Evolutionary conservation across 1,139 yeast species (phyloP).

Genomic region (Magnusiomyces sp.): DNA sequence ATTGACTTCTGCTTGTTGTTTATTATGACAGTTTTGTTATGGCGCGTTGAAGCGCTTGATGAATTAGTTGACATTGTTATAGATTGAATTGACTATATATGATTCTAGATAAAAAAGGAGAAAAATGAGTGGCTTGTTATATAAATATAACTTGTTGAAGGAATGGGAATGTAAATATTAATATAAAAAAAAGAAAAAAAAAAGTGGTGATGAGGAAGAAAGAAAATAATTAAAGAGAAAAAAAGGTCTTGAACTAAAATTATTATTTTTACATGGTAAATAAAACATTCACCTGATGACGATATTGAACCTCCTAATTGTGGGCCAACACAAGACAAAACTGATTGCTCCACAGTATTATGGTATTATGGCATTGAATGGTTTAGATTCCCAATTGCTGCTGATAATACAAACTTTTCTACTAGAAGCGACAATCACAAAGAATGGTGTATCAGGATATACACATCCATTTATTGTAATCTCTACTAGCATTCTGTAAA

Average conservation of each 20-base stretch:
- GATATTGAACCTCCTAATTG: no score
- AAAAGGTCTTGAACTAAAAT: neutral
- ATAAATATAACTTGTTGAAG: neutral
- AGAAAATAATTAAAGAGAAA: neutral
- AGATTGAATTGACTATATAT: neutral
- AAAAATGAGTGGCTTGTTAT: neutral
- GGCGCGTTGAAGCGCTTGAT: slow-evolving; percentile 8
- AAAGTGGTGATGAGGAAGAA: neutral
- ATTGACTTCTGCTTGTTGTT: slow-evolving; percentile 11
- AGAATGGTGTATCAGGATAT: no score
- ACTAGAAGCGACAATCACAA: no score
- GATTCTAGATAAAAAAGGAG: neutral
- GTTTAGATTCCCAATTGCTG: no score
- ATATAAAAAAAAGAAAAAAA: slow-evolving; percentile 2
- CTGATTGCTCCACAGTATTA: no score
- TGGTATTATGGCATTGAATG: no score
- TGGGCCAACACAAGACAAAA: no score
- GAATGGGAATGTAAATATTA: neutral
- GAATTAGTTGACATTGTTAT: neutral
- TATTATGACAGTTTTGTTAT: slow-evolving; percentile 10
- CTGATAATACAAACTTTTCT: no score
- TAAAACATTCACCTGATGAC: no score
- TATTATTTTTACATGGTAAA: no score
- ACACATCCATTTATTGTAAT: no score
- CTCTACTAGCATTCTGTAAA: no score